These are phyloP conservation scores for Abrus pulchellus DNA, from an alignment of 306 rosid species.

Conservation along the genomic window DNA sequence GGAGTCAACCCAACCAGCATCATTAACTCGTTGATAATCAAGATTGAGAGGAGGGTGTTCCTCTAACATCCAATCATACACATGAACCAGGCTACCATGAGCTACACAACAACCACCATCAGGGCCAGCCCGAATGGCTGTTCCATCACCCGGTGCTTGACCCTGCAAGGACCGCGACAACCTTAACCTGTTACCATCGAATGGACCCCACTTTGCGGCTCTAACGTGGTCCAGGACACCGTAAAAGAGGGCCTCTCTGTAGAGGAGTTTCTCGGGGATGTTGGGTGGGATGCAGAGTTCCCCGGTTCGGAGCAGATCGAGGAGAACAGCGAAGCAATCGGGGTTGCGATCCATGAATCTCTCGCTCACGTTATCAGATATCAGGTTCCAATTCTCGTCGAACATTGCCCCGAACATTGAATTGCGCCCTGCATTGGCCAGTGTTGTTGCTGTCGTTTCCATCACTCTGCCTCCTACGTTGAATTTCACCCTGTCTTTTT, in stretches of 20 bases:
- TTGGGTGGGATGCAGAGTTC: conserved; percentile 67
- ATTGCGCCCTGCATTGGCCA: conserved; percentile 90
- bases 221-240: conserved; percentile 87
- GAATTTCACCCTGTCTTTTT: conserved; percentile 77
- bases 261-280: conserved; percentile 77
- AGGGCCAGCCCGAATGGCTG: conserved; percentile 91
- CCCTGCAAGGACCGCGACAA: conserved; percentile 66
- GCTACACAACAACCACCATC: conserved; percentile 96
- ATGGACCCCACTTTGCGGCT: conserved; percentile 81
- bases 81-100: conserved; percentile 91
- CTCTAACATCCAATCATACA: conserved; percentile 93
- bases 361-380: conserved; percentile 46
- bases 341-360: conserved; percentile 92
- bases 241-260: conserved; percentile 82
- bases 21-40: conserved; percentile 85
- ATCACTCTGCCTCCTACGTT: conserved; percentile 93
- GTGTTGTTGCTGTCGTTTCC: conserved; percentile 88
- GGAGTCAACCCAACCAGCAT: conserved; percentile 86
- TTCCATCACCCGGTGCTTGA: conserved; percentile 95
- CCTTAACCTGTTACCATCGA: conserved; percentile 79
- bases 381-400: conserved; percentile 79
- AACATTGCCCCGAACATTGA: conserved; percentile 91
- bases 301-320: conserved; percentile 84
- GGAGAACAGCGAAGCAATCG: conserved; percentile 82
- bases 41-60: conserved; percentile 80